These are phyloP conservation scores for Aspergillus chevalieri DNA, from an alignment of 2,329 filamentous ascomycete genomes.

Conservation along the genomic window DNA sequence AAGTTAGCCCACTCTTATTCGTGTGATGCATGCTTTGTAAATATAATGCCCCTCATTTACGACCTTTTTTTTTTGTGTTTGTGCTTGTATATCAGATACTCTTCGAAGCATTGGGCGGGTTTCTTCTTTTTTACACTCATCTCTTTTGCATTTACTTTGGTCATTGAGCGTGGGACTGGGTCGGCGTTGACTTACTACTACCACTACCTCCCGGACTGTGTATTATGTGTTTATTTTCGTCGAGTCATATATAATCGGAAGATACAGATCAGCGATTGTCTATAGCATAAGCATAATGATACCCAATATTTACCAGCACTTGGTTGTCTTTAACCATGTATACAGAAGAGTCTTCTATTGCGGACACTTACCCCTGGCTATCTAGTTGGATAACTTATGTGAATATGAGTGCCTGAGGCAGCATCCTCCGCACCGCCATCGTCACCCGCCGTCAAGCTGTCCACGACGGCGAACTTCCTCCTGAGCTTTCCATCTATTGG, in stretches of 20 bases:
- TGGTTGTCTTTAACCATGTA: not conserved
- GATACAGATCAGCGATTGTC: not conserved
- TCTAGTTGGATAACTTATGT: too few relatives aligned
- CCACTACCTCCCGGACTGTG: too few relatives aligned
- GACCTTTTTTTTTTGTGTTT: not conserved
- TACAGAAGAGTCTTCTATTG: too few relatives aligned
- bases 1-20: too few relatives aligned
- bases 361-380: not conserved
- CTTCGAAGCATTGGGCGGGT: not conserved
- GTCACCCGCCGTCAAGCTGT: constrained; percentile 1
- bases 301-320: not conserved
- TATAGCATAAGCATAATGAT: not conserved
- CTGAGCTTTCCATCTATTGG: not conserved
- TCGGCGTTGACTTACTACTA: not conserved
- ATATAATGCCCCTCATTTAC: not conserved
- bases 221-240: not conserved
- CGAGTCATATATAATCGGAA: not conserved
- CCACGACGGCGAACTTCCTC: not conserved
- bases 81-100: not conserved
- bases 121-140: not conserved
- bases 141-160: not conserved
- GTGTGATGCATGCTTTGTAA: not conserved
- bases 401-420: constrained; percentile 5
- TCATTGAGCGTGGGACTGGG: not conserved
- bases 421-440: constrained; percentile 6